phyloP scores from a whole-genome alignment of 192 early-diverging fungal species.

The Rhizoclosmatium sp. region DNA sequence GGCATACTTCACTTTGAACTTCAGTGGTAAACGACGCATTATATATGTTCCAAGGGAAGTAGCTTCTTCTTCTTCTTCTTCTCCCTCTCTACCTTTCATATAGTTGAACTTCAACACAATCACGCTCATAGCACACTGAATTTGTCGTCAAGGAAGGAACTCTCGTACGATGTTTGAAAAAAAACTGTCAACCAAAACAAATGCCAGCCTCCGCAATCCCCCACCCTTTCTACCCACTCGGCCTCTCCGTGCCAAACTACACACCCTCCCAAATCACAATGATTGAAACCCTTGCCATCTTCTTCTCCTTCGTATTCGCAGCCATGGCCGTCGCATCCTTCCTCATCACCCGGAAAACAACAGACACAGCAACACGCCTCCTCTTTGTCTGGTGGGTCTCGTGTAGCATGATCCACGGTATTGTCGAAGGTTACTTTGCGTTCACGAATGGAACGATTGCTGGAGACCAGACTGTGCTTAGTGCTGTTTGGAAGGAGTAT shows the following conservation, averaged over 20 bases:
- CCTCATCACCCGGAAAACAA: slow-evolving; percentile 42
- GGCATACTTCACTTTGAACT: too few relatives aligned
- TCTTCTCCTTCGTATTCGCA: slow-evolving; percentile 42
- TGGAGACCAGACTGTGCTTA: slow-evolving; percentile 68
- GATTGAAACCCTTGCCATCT: slow-evolving; percentile 46
- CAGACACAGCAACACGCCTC: slow-evolving; percentile 44
- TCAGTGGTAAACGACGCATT: too few relatives aligned
- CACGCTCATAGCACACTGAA: too few relatives aligned
- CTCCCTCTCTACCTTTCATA: too few relatives aligned
- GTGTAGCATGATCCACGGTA: slow-evolving; percentile 81
- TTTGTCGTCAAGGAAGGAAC: too few relatives aligned
- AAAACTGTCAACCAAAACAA: too few relatives aligned
- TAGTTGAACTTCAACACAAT: too few relatives aligned
- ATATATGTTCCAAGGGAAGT: too few relatives aligned
- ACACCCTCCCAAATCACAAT: slow-evolving; percentile 40
- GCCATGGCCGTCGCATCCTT: slow-evolving; percentile 12
- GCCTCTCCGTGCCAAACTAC: slow-evolving; percentile 50
- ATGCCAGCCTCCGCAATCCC: not conserved
- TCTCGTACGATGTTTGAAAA: too few relatives aligned
- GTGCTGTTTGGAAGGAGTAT: slow-evolving; percentile 93
- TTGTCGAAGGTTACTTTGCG: slow-evolving; percentile 89
- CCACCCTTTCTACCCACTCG: slow-evolving; percentile 55
- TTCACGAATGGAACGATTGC: slow-evolving; percentile 73
- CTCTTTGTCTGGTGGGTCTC: slow-evolving; percentile 85
- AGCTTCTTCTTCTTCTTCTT: too few relatives aligned